A percentile compares a stretch with the other conserved stretches of the same genome.
Conservation (phyloP, 352 stramenopile species). For the Pythium biforme region DNA sequence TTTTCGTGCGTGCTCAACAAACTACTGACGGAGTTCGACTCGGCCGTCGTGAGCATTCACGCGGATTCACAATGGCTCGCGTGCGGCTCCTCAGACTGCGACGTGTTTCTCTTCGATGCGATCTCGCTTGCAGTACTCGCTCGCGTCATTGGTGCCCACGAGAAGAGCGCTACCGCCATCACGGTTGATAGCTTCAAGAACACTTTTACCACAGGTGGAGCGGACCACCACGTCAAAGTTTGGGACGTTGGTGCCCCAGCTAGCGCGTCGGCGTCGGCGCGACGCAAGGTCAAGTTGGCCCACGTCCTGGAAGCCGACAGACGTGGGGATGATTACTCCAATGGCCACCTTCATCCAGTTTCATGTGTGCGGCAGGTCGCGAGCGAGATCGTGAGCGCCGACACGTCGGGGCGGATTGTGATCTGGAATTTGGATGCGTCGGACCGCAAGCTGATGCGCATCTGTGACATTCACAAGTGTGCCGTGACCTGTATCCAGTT, state of each 20-base stretch:
- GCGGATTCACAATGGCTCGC: slow-evolving; percentile 54
- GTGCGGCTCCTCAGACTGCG: slow-evolving; percentile 64
- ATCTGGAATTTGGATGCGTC: slow-evolving; percentile 75
- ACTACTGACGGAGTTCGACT: slow-evolving; percentile 70
- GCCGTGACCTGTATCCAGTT: slow-evolving; percentile 70
- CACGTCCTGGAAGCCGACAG: slow-evolving; percentile 43
- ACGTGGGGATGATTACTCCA: slow-evolving; percentile 40
- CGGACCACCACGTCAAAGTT: slow-evolving; percentile 64
- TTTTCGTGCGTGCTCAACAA: slow-evolving; percentile 43
- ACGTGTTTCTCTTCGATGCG: slow-evolving; percentile 69
- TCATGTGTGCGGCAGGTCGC: slow-evolving; percentile 55
- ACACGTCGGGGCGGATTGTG: slow-evolving; percentile 53
- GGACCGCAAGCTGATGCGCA: slow-evolving; percentile 48
- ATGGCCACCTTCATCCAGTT: slow-evolving; percentile 54
- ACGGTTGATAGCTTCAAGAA: slow-evolving; percentile 44
- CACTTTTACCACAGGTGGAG: slow-evolving; percentile 48
- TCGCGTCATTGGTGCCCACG: slow-evolving; percentile 53
- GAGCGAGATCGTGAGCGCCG: slow-evolving; percentile 75
- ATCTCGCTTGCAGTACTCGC: slow-evolving; percentile 40
- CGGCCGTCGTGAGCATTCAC: slow-evolving; percentile 63
- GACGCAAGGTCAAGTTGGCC: slow-evolving; percentile 35
- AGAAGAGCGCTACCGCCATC: slow-evolving; percentile 47
- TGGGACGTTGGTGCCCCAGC: slow-evolving; percentile 41
- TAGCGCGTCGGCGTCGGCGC: slow-evolving; percentile 21
- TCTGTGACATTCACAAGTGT: slow-evolving; percentile 55